Base-by-base conservation (phyloP, 139 green algal species). In the Chlorella sp. region DNA sequence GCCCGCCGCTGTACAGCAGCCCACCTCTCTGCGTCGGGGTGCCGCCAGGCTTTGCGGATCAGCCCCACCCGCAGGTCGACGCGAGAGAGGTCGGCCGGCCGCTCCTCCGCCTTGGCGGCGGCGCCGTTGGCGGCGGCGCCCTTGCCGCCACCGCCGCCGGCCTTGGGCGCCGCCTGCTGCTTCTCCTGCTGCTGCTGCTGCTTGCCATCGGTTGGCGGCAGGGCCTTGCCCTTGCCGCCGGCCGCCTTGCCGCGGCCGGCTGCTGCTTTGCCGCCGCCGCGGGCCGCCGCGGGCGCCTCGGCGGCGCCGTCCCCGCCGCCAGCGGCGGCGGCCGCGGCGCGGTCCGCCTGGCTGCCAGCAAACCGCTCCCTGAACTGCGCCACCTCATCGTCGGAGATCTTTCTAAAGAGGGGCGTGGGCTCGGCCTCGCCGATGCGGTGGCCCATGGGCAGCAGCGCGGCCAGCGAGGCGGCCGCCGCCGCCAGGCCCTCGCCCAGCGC, bases 41-140 rank as follows among this genome's bases (percentile, higher is more conserved):
- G 94, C 64, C 78, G 81, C 82, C 80, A 82, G 0, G 87, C 88
- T 55, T 88, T 89, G 4, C 27, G 46, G 42, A 95, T 93, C 17
- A 79, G 48, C 1, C 92, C 92, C 50, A 98, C 94, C 5, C 90
- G 71, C 40, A 98, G 77, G 77, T 97, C 85, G 27, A 98, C 46
- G 36, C 91, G 76, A 14, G 79, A 89, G 1, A 94, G 31, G 64
- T 90, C 86, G 27, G 85, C 59, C 14, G 72, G 68, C 36, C 50
- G 36, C 60, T 84, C 71, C 3, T 46, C 68, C 58, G 40, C 66
- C 35, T 76, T 74, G 42, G 41, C 64, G 9, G 21, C 67, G 53
- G 19, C 53, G 58, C 58, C 58, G 67, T 46, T 33, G 27, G 53
- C 69, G 36, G 68, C 42, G 35, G 46, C 72, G 36, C 61, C 45